Conservation (phyloP, 257 asterid species). For the Gentiana macrophylla region DNA sequence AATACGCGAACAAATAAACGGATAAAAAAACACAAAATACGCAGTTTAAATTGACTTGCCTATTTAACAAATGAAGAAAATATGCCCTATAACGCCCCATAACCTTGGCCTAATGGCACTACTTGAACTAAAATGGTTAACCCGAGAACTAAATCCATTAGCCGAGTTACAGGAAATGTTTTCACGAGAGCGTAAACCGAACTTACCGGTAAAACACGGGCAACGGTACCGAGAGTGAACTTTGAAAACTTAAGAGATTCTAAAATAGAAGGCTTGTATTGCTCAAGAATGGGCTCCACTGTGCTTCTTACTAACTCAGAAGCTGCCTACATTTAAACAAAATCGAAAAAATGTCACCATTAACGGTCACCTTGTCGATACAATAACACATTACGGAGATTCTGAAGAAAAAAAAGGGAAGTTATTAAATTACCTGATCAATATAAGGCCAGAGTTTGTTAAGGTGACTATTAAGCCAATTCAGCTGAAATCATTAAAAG, state of each 20-base stretch:
- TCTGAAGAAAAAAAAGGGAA: neutral
- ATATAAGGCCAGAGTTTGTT: constrained; percentile 86
- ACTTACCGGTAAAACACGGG: constrained; percentile 82
- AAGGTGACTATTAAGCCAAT: constrained; percentile 73
- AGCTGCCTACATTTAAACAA: constrained; percentile 55
- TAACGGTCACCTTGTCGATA: neutral
- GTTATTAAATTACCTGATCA: constrained; percentile 41
- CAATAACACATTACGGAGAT: neutral
- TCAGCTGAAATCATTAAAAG: constrained; percentile 41
- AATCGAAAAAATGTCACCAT: neutral
- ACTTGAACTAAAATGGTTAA: too few relatives aligned
- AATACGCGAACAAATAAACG: neutral
- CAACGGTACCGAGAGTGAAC: constrained; percentile 87
- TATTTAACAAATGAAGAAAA: neutral
- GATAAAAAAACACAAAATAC: neutral
- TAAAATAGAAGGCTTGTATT: constrained; percentile 65
- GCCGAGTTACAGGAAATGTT: too few relatives aligned
- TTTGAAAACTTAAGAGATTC: constrained; percentile 87
- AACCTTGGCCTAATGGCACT: too few relatives aligned
- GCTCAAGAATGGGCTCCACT: constrained; percentile 85
- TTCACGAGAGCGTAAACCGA: neutral
- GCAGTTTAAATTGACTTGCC: neutral
- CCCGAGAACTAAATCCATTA: too few relatives aligned
- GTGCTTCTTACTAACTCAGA: constrained; percentile 69
- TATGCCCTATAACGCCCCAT: too few relatives aligned